A percentile compares a stretch with the other conserved stretches of the same genome.
Conservation (phyloP, 306 rosid genomes). For the Rubus idaeus region DNA sequence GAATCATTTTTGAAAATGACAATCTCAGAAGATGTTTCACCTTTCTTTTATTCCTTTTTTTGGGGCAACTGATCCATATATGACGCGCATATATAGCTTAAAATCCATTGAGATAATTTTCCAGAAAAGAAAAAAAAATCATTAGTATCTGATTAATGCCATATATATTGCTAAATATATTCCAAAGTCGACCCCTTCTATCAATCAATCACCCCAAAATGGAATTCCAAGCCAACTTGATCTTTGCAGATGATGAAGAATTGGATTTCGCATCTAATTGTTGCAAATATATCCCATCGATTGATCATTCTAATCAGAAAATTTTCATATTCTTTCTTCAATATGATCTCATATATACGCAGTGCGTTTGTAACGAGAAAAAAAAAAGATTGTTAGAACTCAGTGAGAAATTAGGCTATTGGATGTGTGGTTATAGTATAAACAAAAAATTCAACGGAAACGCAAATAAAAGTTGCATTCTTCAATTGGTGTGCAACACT, state of each 20-base stretch:
- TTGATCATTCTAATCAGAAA: no score
- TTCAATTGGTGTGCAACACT: no score
- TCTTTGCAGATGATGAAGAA: not conserved
- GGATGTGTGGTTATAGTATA: no score
- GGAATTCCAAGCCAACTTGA: conserved; percentile 24
- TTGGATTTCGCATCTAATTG: conserved; percentile 15
- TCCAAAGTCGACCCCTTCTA: not conserved
- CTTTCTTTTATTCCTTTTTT: not conserved
- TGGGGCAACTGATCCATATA: not conserved
- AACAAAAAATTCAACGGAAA: no score
- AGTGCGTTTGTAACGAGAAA: no score
- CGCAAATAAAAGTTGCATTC: no score
- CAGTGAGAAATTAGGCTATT: no score
- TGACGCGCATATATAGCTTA: not conserved
- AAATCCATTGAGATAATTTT: not conserved
- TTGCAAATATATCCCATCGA: no score
- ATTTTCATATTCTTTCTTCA: no score
- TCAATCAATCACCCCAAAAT: conserved; percentile 30
- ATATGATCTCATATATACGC: no score
- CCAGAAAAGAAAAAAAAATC: not conserved
- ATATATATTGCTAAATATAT: not conserved
- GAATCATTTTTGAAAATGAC: not conserved
- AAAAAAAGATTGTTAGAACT: no score
- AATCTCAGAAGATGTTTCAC: not conserved
- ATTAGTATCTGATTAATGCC: not conserved